phyloP scores from a whole-genome alignment of 148 eudicot genomes.

The Fagopyrum homotropicum region DNA sequence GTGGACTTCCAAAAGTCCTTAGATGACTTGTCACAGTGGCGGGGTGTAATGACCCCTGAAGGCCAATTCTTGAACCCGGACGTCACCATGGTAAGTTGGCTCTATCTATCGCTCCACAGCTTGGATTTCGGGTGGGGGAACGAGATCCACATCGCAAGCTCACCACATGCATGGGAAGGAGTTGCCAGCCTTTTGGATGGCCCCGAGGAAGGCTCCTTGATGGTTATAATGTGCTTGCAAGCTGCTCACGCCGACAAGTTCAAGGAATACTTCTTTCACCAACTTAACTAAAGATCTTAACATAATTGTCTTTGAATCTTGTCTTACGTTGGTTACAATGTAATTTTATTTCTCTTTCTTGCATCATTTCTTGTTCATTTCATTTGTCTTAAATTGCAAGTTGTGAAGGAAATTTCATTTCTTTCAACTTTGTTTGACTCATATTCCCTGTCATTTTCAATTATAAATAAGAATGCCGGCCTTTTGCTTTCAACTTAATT shows the following conservation, averaged over 20 bases:
- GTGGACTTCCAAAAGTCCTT: slow-evolving; percentile 20
- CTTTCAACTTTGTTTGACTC: too few relatives aligned
- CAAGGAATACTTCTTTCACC: background rate
- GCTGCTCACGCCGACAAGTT: background rate
- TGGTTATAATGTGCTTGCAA: background rate
- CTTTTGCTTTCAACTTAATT: too few relatives aligned
- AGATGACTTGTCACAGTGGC: slow-evolving; percentile 21
- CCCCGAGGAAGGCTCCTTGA: background rate
- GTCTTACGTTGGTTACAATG: too few relatives aligned
- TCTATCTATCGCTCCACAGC: background rate
- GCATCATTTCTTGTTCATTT: too few relatives aligned
- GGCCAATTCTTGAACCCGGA: slow-evolving; percentile 1
- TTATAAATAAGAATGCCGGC: too few relatives aligned
- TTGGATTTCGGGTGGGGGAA: slow-evolving; percentile 10
- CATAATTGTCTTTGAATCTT: too few relatives aligned
- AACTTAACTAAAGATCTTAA: background rate
- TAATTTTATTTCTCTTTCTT: too few relatives aligned
- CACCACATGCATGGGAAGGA: background rate
- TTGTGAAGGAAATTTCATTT: too few relatives aligned
- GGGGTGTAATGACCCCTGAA: slow-evolving; percentile 16
- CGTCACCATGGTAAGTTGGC: background rate
- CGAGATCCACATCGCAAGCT: background rate
- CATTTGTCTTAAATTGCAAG: too few relatives aligned
- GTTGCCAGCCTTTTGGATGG: background rate
- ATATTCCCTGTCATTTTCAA: too few relatives aligned